These are phyloP conservation scores for Colletotrichum zoysiae DNA, from an alignment of 2,329 filamentous ascomycete species.

Conservation along the genomic window DNA sequence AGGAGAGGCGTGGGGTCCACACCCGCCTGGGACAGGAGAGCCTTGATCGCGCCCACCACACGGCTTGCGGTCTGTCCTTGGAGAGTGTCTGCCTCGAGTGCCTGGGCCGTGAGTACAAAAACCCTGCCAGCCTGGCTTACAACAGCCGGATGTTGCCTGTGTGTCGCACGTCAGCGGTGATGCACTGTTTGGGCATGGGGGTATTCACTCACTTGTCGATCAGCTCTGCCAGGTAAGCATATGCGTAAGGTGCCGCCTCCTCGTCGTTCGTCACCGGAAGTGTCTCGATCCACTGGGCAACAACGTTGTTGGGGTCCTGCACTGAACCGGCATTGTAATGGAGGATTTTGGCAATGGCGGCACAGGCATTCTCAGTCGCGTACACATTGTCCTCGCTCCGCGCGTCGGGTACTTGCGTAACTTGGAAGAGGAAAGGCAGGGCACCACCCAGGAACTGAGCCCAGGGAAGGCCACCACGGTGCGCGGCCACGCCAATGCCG, in stretches of 20 bases:
- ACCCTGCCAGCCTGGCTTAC: constrained; percentile 82
- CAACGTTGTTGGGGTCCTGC: constrained; percentile 79
- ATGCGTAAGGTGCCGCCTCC: constrained; percentile 96
- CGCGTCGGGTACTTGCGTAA: constrained; percentile 83
- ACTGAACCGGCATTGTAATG: constrained; percentile 88
- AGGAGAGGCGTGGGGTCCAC: constrained; percentile 83
- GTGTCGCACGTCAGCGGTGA: constrained; percentile 45
- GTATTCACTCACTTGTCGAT: constrained; percentile 96
- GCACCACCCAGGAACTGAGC: constrained; percentile 86
- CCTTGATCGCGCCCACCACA: constrained; percentile 83
- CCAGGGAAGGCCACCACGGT: constrained; percentile 90
- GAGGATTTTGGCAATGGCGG: constrained; percentile 95
- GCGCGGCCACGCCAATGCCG: constrained; percentile 93
- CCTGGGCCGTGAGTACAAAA: constrained; percentile 88
- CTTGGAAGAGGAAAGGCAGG: constrained; percentile 86
- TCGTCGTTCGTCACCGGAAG: constrained; percentile 95
- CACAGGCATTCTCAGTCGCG: constrained; percentile 96
- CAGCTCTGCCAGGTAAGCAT: constrained; percentile 89
- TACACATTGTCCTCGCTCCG: constrained; percentile 94
- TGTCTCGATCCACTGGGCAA: constrained; percentile 89
- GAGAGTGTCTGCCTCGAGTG: constrained; percentile 90
- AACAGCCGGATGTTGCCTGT: constrained; percentile 87
- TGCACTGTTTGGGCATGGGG: neutral
- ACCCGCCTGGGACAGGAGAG: constrained; percentile 78
- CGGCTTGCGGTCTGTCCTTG: constrained; percentile 84